Evolutionary conservation across 129 eudicot genomes (phyloP).

Genomic region (Flaveria robusta): DNA sequence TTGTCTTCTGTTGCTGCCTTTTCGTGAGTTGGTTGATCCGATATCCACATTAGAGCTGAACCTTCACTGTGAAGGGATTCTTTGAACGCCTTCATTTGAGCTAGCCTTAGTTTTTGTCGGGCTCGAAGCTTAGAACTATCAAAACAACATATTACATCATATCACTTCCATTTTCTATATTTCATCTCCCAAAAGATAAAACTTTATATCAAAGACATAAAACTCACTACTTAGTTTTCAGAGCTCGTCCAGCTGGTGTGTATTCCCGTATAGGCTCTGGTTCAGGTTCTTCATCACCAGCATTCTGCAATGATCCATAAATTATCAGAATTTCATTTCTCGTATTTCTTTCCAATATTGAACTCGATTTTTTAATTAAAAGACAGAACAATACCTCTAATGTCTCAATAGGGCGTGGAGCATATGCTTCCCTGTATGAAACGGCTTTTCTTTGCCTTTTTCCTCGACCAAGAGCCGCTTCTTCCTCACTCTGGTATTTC

Average conservation of each 20-base stretch:
- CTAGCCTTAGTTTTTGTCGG: slow-evolving; percentile 75
- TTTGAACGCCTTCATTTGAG: slow-evolving; percentile 46
- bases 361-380: neutral
- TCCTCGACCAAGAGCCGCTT: slow-evolving; percentile 97
- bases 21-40: slow-evolving; percentile 43
- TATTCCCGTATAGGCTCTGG: slow-evolving; percentile 77
- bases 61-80: slow-evolving; percentile 37
- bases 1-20: slow-evolving; percentile 42
- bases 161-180: neutral
- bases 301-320: slow-evolving; percentile 48
- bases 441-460: slow-evolving; percentile 89
- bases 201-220: slow-evolving; percentile 2
- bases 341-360: neutral
- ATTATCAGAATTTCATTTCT: slow-evolving; percentile 3
- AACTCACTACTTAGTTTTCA: slow-evolving; percentile 80
- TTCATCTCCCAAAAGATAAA: neutral
- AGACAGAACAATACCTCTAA: slow-evolving; percentile 48
- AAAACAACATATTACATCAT: slow-evolving; percentile 24
- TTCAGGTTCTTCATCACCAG: slow-evolving; percentile 63
- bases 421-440: slow-evolving; percentile 81
- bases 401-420: slow-evolving; percentile 54
- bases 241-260: slow-evolving; percentile 82
- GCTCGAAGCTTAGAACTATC: slow-evolving; percentile 82
- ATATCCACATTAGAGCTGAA: slow-evolving; percentile 28
- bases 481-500: slow-evolving; percentile 87